A percentile compares a stretch with the other conserved stretches of the same genome.
phyloP scores from a whole-genome alignment of 805 yeast genomes.

The Ogataea nakhonphanomensis region DNA sequence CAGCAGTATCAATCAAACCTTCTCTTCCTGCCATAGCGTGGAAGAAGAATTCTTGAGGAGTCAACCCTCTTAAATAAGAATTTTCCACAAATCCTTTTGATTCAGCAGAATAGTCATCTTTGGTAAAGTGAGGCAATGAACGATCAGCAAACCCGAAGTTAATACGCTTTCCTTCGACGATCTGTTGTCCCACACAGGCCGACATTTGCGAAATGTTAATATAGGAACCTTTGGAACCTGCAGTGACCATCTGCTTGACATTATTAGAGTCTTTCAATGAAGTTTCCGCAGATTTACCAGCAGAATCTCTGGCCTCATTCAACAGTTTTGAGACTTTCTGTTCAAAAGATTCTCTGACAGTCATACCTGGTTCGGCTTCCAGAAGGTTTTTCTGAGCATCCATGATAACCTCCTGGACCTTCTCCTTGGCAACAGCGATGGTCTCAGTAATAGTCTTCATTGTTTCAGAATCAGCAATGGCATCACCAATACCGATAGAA shows the following conservation, averaged over 20 bases:
- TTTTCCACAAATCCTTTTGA: constrained; percentile 98
- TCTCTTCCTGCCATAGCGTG: constrained; percentile 99
- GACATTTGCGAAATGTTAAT: constrained; percentile 99
- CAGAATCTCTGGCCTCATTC: constrained; percentile 98
- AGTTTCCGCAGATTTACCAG: constrained; percentile 98
- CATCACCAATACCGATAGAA: constrained; percentile 99
- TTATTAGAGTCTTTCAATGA: constrained; percentile 90
- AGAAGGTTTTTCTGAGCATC: constrained; percentile 88
- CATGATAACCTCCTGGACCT: constrained; percentile 88
- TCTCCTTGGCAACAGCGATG: constrained; percentile 85
- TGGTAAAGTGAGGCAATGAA: constrained; percentile 95
- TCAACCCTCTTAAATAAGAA: constrained; percentile 92
- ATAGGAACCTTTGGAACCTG: constrained; percentile 99
- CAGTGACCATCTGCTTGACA: constrained; percentile 98
- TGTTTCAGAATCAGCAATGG: constrained; percentile 96
- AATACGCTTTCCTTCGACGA: constrained; percentile 99
- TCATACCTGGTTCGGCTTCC: constrained; percentile 99
- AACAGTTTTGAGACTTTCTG: constrained; percentile 92
- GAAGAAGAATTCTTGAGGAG: constrained; percentile 98
- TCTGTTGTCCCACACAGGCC: constrained; percentile 99
- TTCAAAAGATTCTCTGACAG: constrained; percentile 96
- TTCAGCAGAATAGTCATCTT: constrained; percentile 98
- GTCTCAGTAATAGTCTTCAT: constrained; percentile 93
- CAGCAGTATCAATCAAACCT: constrained; percentile 99
- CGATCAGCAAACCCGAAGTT: constrained; percentile 96